Percentiles rank a stretch among this genome's conserved stretches.
These are phyloP conservation scores for sunflower (Helianthus annuus) DNA, from an alignment of 129 eudicot species.

Conservation along the genomic window HanXRQr2.0-SUNRISE NC_035448.2:56354209-56354708, in stretches of 20 bases:
- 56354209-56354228: neutral
- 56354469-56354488: constrained; percentile 79
- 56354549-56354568: constrained; percentile 48
- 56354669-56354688: constrained; percentile 94
- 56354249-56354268: constrained; percentile 2
- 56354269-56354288: neutral
- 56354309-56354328: constrained; percentile 8
- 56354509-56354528: constrained; percentile 51
- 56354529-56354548: constrained; percentile 56
- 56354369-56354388: constrained; percentile 75
- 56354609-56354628: constrained; percentile 45
- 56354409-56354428: constrained; percentile 60
- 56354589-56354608: constrained; percentile 58
- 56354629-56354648: constrained; percentile 76
- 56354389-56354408: constrained; percentile 64
- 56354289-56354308: constrained; percentile 5
- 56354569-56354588: constrained; percentile 69
- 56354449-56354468: constrained; percentile 68
- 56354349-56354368: constrained; percentile 82
- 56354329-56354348: constrained; percentile 35
- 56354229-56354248: neutral
- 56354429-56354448: constrained; percentile 75
- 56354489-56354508: constrained; percentile 61
- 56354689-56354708: constrained; percentile 73
- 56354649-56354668: constrained; percentile 56